A percentile compares a stretch with the other conserved stretches of the same genome.
Evolutionary conservation across 441 rosid genomes (phyloP).

Genomic region (Jatropha podagrica): DNA sequence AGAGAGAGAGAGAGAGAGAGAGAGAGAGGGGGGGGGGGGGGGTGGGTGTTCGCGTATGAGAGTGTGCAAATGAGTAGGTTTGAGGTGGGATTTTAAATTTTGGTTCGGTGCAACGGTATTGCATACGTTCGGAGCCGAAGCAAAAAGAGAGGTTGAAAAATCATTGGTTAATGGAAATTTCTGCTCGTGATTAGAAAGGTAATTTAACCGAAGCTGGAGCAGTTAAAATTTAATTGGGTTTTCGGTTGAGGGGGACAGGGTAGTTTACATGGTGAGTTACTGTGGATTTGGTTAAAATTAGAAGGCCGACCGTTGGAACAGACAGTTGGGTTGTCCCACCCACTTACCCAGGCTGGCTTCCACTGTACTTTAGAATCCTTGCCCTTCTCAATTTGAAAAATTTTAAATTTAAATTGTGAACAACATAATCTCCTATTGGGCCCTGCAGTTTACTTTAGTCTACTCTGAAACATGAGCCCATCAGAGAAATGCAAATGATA

Average conservation of each 20-base stretch:
- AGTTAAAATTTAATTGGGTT: neutral
- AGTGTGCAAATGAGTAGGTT: neutral
- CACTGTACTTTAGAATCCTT: neutral
- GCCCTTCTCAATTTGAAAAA: neutral
- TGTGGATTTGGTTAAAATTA: neutral
- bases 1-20: neutral
- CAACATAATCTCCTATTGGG: too few relatives aligned
- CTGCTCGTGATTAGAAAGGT: too few relatives aligned
- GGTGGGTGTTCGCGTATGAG: neutral
- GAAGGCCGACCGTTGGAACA: neutral
- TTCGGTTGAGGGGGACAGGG: too few relatives aligned
- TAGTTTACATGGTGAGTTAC: neutral
- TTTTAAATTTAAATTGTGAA: neutral
- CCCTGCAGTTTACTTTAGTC: too few relatives aligned
- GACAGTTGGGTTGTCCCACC: neutral
- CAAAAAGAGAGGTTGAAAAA: conserved; percentile 10
- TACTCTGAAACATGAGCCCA: too few relatives aligned
- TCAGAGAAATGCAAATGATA: too few relatives aligned
- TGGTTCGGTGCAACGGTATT: conserved; percentile 57
- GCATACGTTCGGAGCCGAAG: conserved; percentile 45
- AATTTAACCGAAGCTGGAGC: neutral
- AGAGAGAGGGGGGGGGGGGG: neutral
- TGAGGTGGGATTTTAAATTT: conserved; percentile 24
- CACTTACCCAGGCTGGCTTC: conserved; percentile 9
- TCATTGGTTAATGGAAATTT: neutral